Percentiles rank a stretch among this genome's conserved stretches.
phyloP scores from a whole-genome alignment of 306 rosid species.

The Trifolium fragiferum region DNA sequence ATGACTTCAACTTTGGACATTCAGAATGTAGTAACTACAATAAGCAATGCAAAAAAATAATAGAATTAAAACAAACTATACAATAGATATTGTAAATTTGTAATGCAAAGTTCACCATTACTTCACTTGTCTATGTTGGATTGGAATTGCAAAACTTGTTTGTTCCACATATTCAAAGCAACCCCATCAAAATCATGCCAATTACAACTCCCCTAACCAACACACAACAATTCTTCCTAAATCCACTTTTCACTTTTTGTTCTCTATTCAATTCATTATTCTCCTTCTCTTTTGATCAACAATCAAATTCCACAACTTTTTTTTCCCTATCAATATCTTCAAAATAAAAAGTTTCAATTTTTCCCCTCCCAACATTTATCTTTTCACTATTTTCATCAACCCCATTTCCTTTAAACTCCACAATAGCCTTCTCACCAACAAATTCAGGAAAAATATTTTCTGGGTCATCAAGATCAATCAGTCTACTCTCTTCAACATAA shows the following conservation, averaged over 20 bases:
- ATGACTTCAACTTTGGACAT: too few relatives aligned
- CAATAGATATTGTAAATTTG: neutral
- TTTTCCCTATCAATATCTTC: constrained; percentile 23
- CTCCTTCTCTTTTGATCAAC: constrained; percentile 25
- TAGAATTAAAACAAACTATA: constrained; percentile 5
- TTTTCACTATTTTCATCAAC: neutral
- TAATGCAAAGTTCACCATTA: neutral
- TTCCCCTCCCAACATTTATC: constrained; percentile 1
- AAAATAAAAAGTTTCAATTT: constrained; percentile 1
- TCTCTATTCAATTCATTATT: constrained; percentile 10
- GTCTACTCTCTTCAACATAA: constrained; percentile 12
- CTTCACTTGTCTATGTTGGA: constrained; percentile 48
- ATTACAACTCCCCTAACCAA: constrained; percentile 50
- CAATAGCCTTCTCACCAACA: constrained; percentile 38
- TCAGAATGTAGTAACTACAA: neutral
- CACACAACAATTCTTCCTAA: constrained; percentile 45
- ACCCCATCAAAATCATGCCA: constrained; percentile 53
- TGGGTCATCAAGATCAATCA: constrained; percentile 34
- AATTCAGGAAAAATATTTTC: neutral
- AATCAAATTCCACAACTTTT: constrained; percentile 30
- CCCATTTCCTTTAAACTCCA: constrained; percentile 30
- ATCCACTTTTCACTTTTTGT: neutral
- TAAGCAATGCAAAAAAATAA: neutral
- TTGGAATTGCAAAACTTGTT: constrained; percentile 37
- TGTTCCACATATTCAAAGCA: constrained; percentile 41